Evolutionary conservation across 768 basidiomycete genomes (phyloP).

Genomic region (Mrakia hoshinonis): DNA sequence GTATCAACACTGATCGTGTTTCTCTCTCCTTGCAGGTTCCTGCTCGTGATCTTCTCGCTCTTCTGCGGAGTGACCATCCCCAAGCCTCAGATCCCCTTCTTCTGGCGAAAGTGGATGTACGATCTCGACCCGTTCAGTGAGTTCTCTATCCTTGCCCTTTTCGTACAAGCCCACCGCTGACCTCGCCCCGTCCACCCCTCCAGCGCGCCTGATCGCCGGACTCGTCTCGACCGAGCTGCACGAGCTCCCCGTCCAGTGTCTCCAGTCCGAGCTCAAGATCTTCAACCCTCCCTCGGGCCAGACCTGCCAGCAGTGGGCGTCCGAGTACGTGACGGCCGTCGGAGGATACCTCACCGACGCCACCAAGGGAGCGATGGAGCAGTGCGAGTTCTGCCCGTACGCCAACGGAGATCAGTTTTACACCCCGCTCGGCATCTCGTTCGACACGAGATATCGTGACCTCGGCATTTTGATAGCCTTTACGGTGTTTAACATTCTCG

Average conservation of each 20-base stretch:
- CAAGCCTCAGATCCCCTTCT: slow-evolving; percentile 46
- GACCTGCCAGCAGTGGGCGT: slow-evolving; percentile 63
- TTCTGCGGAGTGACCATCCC: slow-evolving; percentile 80
- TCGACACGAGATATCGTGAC: slow-evolving; percentile 58
- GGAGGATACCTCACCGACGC: slow-evolving; percentile 62
- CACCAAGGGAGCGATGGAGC: slow-evolving; percentile 52
- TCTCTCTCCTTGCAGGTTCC: slow-evolving; percentile 41
- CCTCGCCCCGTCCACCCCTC: slow-evolving; percentile 34
- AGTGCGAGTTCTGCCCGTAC: slow-evolving; percentile 61
- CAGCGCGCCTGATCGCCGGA: slow-evolving; percentile 60
- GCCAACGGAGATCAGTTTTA: slow-evolving; percentile 58
- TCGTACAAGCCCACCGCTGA: background rate
- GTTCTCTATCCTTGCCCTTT: background rate
- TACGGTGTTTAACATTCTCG: slow-evolving; percentile 55
- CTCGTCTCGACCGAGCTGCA: slow-evolving; percentile 72
- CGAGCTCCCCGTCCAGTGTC: slow-evolving; percentile 56
- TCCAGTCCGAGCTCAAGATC: slow-evolving; percentile 56
- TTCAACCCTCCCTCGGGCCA: slow-evolving; percentile 68
- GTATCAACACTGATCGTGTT: too few species aligned
- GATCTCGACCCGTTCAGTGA: slow-evolving; percentile 41
- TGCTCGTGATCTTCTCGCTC: slow-evolving; percentile 52
- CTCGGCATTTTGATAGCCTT: slow-evolving; percentile 48
- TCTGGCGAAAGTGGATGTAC: slow-evolving; percentile 48
- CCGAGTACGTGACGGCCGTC: slow-evolving; percentile 52
- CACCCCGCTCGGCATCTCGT: slow-evolving; percentile 58